phyloP scores from a whole-genome alignment of 2,329 filamentous ascomycete species.

The Ascochyta viciae-villosae region DNA sequence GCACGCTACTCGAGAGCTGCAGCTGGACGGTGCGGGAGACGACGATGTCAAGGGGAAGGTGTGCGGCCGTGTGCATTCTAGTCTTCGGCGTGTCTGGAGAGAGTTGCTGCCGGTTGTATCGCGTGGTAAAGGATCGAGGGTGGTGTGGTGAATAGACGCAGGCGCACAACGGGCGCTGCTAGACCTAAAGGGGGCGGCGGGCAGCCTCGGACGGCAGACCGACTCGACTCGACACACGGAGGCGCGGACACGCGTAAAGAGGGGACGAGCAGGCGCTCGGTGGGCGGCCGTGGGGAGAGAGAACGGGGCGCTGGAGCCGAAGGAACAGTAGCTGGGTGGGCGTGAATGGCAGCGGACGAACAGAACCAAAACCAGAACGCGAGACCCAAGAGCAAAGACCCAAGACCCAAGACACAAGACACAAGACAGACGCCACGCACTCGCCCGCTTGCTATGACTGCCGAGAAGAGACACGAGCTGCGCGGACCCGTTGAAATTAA shows the following conservation, averaged over 20 bases:
- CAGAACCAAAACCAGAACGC: neutral
- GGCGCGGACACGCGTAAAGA: slow-evolving; percentile 24
- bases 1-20: slow-evolving; percentile 20
- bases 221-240: slow-evolving; percentile 3
- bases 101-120: neutral
- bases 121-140: neutral
- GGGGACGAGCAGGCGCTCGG: slow-evolving; percentile 33
- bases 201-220: slow-evolving; percentile 13
- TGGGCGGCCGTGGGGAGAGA: neutral
- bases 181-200: slow-evolving; percentile 26
- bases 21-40: slow-evolving; percentile 19
- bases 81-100: slow-evolving; percentile 28
- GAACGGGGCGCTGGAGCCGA: neutral
- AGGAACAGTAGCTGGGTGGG: neutral
- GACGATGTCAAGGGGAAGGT: slow-evolving; percentile 19
- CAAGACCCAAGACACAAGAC: neutral
- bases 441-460: slow-evolving; percentile 4
- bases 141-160: slow-evolving; percentile 20
- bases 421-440: slow-evolving; percentile 3
- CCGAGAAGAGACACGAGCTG: slow-evolving; percentile 13
- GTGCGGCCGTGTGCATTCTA: slow-evolving; percentile 30
- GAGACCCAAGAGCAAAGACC: neutral
- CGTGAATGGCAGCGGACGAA: slow-evolving; percentile 12
- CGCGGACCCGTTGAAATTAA: slow-evolving; percentile 28
- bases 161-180: slow-evolving; percentile 18